Evolutionary conservation across 805 yeast species (phyloP).

Genomic region (Millerago galiae): DNA sequence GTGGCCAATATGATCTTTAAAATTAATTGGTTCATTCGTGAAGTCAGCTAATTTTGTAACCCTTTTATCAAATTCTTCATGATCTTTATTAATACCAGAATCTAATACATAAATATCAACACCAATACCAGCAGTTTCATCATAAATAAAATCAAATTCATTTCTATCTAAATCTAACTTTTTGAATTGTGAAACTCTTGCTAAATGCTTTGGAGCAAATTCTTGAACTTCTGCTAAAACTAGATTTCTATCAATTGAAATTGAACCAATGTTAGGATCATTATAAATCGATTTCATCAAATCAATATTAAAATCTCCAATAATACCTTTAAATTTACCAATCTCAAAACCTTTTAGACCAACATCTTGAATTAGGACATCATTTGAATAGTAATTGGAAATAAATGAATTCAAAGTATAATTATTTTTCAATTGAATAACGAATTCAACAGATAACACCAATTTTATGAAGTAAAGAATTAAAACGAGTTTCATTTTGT

Average conservation of each 20-base stretch:
- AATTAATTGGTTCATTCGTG: constrained; percentile 28
- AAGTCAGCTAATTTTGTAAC: constrained; percentile 39
- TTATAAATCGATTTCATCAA: constrained; percentile 27
- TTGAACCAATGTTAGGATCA: constrained; percentile 30
- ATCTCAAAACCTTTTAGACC: constrained; percentile 22
- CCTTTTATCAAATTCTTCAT: constrained; percentile 39
- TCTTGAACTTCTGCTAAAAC: constrained; percentile 33
- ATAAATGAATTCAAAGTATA: constrained; percentile 15
- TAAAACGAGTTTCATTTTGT: too few species aligned
- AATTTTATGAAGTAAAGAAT: too few species aligned
- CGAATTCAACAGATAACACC: constrained; percentile 11
- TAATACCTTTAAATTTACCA: constrained; percentile 28
- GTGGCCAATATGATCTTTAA: constrained; percentile 39
- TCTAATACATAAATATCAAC: constrained; percentile 34
- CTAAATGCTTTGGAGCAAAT: constrained; percentile 37
- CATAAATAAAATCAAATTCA: constrained; percentile 32
- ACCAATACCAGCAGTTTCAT: constrained; percentile 35
- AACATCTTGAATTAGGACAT: constrained; percentile 7
- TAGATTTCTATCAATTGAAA: constrained; percentile 31
- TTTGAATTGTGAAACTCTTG: constrained; percentile 32
- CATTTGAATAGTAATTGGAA: constrained; percentile 11
- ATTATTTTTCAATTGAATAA: constrained; percentile 24
- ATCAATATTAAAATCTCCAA: constrained; percentile 30
- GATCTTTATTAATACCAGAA: constrained; percentile 31
- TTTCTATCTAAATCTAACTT: constrained; percentile 21